Evolutionary conservation across 2,329 filamentous ascomycete genomes (phyloP), one percentile per base, ranked within the genome.

Genomic region (Phoma sp.): DNA sequence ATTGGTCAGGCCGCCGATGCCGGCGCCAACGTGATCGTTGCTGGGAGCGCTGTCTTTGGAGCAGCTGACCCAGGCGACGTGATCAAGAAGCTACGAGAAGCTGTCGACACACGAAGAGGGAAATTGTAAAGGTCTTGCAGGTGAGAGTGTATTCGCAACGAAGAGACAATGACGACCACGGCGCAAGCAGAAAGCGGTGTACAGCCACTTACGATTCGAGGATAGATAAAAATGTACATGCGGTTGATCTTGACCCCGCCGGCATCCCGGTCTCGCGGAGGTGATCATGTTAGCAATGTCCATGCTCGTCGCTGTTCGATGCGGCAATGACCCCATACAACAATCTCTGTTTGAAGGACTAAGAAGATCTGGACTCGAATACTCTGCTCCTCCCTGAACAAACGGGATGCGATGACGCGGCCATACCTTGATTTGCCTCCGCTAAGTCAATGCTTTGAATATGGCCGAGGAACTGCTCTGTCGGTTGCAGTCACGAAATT

Each of bases 11-110:
- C 95, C 7, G 95, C 95, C 0, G 92, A 96, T 57, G 95, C 95
- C 0, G 95, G 95, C 31, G 95, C 95, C 51, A 99, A 99, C 70
- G 95, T 99, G 53, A 99, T 99, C 71, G 95, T 99, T 46, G 94
- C 95, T 10, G 95, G 95, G 27, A 96, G 91, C 69, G 95, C 95
- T 36, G 92, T 99, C 7, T 99, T 98, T 77, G 92, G 93, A 32
- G 94, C 95, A 17, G 84, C 92, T 71, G 91, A 96, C 71, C 95
- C 95, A 0, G 85, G 85, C 6, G 89, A 95, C 64, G 92, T 97
- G 22, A 97, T 99, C 72, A 78, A 83, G n/a, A 81, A 90, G 75
- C 79, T 99, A 70, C 85, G 92, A 63, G 85, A 89, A 56, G 85
- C 91, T 2, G 93, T 99, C 3, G 86, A 97, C 49, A 84, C 84